Evolutionary conservation across 2,329 filamentous ascomycete genomes (phyloP), one percentile per base, ranked within the genome.

Genomic region (Epichloe bromicola): DNA sequence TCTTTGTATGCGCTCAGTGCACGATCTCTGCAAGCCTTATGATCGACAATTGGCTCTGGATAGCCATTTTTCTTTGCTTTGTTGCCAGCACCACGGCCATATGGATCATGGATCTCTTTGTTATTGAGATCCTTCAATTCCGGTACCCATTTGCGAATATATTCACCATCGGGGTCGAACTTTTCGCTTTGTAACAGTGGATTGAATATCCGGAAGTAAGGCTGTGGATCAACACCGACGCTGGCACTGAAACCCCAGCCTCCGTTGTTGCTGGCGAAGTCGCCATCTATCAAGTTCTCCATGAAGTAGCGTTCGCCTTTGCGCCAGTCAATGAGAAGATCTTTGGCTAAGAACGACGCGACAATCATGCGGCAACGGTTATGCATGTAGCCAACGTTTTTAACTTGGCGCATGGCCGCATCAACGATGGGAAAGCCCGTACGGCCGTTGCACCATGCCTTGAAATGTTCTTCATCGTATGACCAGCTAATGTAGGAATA

Each of bases 171-270:
- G 0, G 76, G 71, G 62, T 95, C 89, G 59, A 94, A 95, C 66
- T 85, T 90, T 72, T 93, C 86, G 58, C 85, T 88, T 70, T 95
- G 89, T 17, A 87, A 68, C 43, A 88, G 64, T 0, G 89, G 89
- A 60, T 94, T 95, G 68, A 95, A 95, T 48, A 95, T 86, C 6
- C 88, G 77, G 56, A 95, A 95, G 63, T 94, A 95, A 0, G 89
- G 88, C 66, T 95, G 86, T 1, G 88, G 86, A 64, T 94, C 88
- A 6, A 89, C 86, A 1, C 87, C 85, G 0, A 82, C 83, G 17
- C 75, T 79, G 4, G 83, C 81, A 23, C 74, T 67, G 55, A 71
- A 72, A 1, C 69, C 78, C 75, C 76, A 80, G 3, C 77, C 77
- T 30, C 76, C 74, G 55, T 86, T 88, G 64, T 91, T 91, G 52